Evolutionary conservation across 257 asterid genomes (phyloP).

Genomic region (Solanum etuberosum): DNA sequence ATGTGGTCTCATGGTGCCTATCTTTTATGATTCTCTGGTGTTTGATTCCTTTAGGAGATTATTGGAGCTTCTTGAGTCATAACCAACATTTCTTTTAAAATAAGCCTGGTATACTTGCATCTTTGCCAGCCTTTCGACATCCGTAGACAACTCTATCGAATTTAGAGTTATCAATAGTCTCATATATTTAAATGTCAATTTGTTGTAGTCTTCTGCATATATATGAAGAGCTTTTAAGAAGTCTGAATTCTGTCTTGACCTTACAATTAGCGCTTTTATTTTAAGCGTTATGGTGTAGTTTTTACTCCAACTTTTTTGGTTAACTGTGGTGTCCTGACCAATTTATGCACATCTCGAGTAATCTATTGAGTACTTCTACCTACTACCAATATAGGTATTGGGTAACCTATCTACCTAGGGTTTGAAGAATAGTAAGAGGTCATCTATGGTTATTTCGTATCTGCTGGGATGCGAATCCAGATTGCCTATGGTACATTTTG

Average conservation of each 20-base stretch:
- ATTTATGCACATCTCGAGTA: not conserved
- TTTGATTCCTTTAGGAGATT: not conserved
- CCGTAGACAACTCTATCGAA: not conserved
- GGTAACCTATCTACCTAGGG: not conserved
- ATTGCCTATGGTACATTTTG: not conserved
- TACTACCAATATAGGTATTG: not conserved
- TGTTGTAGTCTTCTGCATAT: not conserved
- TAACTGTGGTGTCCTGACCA: not conserved
- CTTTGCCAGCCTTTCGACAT: not conserved
- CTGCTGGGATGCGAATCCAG: not conserved
- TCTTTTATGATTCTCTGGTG: not conserved
- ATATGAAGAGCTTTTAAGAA: not conserved
- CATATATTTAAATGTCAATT: not conserved
- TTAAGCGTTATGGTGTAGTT: not conserved
- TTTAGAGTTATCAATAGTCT: not conserved
- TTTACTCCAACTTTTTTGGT: not conserved
- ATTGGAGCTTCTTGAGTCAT: not conserved
- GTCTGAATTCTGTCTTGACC: not conserved
- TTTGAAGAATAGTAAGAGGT: not conserved
- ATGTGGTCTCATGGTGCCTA: not conserved
- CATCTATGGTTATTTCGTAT: not conserved
- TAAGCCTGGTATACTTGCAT: not conserved
- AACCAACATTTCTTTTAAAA: not conserved
- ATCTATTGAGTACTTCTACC: not conserved
- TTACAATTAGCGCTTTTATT: not conserved